A percentile compares a stretch with the other conserved stretches of the same genome.
phyloP scores from a whole-genome alignment of 768 basidiomycete genomes.

The Psilocybe tampanensis region DNA sequence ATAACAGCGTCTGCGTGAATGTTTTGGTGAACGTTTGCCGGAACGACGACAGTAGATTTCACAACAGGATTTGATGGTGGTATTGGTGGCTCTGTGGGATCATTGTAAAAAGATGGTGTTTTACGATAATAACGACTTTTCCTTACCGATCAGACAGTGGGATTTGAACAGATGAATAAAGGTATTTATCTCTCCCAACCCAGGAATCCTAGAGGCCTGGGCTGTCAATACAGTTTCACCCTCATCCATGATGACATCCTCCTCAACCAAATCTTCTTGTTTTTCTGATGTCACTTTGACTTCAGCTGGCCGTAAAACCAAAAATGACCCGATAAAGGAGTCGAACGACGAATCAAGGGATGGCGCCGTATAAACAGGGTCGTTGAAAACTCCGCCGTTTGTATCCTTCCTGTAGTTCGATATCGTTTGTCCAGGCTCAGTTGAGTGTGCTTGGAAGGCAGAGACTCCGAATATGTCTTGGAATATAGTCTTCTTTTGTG shows the following conservation, averaged over 20 bases:
- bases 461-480: constrained; percentile 90
- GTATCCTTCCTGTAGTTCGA: constrained; percentile 9
- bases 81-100: neutral
- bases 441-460: constrained; percentile 50
- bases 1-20: neutral
- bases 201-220: constrained; percentile 37
- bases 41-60: neutral
- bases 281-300: constrained; percentile 1
- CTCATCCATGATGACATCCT: constrained; percentile 49
- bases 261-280: constrained; percentile 31
- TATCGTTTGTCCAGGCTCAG: constrained; percentile 24
- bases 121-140: neutral
- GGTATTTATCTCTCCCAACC: constrained; percentile 55
- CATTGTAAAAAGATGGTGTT: neutral
- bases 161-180: constrained; percentile 68
- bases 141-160: constrained; percentile 44
- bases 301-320: constrained; percentile 28
- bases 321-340: constrained; percentile 41
- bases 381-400: constrained; percentile 53
- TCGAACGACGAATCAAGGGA: constrained; percentile 75
- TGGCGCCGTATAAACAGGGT: constrained; percentile 77
- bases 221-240: constrained; percentile 22
- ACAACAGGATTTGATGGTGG: neutral
- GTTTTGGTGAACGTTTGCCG: constrained; percentile 2
- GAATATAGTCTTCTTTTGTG: constrained; percentile 63